Base-by-base conservation (phyloP, 139 green algal genomes). In the Auxenochlorella protothecoides region DNA sequence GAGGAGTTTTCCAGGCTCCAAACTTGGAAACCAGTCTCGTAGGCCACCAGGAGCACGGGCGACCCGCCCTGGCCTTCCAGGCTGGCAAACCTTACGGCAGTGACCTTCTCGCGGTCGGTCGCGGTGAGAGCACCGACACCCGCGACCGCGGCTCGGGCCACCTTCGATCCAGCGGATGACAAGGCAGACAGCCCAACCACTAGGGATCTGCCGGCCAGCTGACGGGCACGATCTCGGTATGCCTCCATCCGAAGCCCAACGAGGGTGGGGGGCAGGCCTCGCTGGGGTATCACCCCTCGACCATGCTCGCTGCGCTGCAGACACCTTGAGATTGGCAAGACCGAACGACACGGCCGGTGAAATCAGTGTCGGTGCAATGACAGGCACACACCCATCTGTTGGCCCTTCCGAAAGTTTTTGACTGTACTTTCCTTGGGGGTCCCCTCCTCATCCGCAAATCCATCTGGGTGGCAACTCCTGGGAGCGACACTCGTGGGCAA, bases 11-110 rank as follows among this genome's bases (percentile, higher is more conserved):
- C 70, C 52, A 85, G 54, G 2, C 67, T 67, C 80, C 80, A 85
- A 5, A 83, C 56, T 70, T 85, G 80, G 53, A 85, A 85, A 27
- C 80, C 80, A 8, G 60, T 77, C 7, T 68, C 66, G 59, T 81
- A 78, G 2, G 69, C 77, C 3, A 85, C 55, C 53, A 85, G 62
- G 27, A 83, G 70, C 9, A 79, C 75, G 2, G 59, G 55, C 9
- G 9, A 62, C 9, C 57, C 57, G 11, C 9, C 57, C 57, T 15
- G 9, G 57, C 9, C 11, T 2, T 62, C 57, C 11, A 62, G 11
- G 9, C 9, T 11, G 57, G 9, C 57, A 11, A 62, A 62, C 11
- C 9, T 15, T 11, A 62, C 57, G 57, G 57, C 9, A 9, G 57
- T 62, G 57, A 62, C 57, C 57, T 62, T 11, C 57, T 62, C 11